Conservation (phyloP, 1,284 basidiomycete species). For the Trichosporon sp. region DNA sequence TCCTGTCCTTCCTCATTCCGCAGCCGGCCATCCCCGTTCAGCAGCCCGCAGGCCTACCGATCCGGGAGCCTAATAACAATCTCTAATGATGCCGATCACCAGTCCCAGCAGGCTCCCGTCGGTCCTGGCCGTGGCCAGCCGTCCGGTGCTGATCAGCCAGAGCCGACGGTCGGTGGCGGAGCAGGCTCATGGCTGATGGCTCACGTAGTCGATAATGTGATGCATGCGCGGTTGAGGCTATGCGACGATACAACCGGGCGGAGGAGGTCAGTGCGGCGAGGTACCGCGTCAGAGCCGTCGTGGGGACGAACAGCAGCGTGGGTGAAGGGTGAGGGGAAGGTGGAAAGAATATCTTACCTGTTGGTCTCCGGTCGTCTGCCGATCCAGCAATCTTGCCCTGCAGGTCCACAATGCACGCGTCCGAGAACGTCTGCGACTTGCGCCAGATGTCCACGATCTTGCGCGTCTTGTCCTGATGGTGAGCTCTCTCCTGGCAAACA, state of each 20-base stretch:
- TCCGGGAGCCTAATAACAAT: neutral
- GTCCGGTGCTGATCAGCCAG: neutral
- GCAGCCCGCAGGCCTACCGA: neutral
- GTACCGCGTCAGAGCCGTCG: neutral
- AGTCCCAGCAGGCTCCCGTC: neutral
- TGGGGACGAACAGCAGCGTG: neutral
- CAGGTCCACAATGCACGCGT: constrained; percentile 46
- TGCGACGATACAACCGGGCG: constrained; percentile 2
- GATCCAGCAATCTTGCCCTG: constrained; percentile 10
- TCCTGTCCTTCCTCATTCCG: neutral
- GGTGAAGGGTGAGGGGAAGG: neutral
- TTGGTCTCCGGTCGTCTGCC: constrained; percentile 1
- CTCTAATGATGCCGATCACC: neutral
- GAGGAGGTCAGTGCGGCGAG: constrained; percentile 7
- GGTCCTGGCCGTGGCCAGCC: neutral
- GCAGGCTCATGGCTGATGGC: neutral
- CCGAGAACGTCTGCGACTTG: constrained; percentile 77
- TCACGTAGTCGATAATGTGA: constrained; percentile 6
- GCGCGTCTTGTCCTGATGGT: constrained; percentile 79
- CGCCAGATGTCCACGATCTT: constrained; percentile 94
- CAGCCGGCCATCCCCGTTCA: neutral
- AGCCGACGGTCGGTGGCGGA: neutral
- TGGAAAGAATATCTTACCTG: constrained; percentile 17
- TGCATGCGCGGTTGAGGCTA: constrained; percentile 7
- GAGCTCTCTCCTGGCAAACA: constrained; percentile 2